Evolutionary conservation across 345 rosid genomes (phyloP), one percentile per base, ranked within the genome.

Genomic region (Eucalyptus pauciflora): DNA sequence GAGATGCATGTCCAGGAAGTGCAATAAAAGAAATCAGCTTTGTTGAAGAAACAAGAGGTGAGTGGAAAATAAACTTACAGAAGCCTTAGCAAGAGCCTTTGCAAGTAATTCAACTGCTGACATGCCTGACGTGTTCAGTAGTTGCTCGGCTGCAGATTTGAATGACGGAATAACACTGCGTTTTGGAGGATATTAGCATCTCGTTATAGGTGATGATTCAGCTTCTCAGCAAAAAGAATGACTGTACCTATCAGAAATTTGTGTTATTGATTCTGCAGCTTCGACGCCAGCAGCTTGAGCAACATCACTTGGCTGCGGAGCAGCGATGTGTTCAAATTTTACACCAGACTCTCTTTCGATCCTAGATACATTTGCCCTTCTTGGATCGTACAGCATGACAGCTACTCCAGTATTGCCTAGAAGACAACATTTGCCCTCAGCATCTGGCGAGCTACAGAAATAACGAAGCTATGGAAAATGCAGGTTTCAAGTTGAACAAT

Each of bases 351-450:
- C 96, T 90, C 92, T 94, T 87, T 96, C 96, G 37, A 98, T 98
- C 92, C 64, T 97, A 45, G 99, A 93, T 87, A 97, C 58, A 81
- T 89, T 95, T 7, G 96, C 92, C 93, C 93, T 96, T 92, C 97
- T 95, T 58, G 99, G 95, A 90, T 98, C 99, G 90, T 92, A 97
- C 31, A 98, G 98, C 96, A 95, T 98, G 48, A 98, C 99, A 33
- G 99, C 99, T 88, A 98, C 95, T 50, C 99, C 99, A 90, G 95
- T 93, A 91, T 98, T 97, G 69, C 99, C 99, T 97, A 90, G 89
- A 89, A 37, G 67, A 10, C 41, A 86, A 18, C 54, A 89, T 9
- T 9, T n/a, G 33, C 85, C 48, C 85, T 76, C 85, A 76, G 48
- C 85, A 76, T 41, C 15, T 22, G 48, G 48, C 9, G 0, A 13